Evolutionary conservation across 2,329 filamentous ascomycete species (phyloP).

Genomic region (Grosmannia huntii): DNA sequence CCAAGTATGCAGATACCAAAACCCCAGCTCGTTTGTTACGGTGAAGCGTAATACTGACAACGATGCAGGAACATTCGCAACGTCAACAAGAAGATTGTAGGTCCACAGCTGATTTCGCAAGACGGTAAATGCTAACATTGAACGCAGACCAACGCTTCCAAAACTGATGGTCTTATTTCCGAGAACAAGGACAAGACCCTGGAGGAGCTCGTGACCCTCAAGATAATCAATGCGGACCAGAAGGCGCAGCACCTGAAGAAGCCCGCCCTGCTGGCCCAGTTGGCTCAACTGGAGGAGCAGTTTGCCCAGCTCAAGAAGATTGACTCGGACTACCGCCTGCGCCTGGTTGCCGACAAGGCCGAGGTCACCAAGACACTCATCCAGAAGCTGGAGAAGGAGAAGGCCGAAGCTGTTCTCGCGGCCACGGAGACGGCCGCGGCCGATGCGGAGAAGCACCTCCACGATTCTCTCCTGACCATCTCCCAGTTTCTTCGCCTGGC

Average conservation of each 20-base stretch:
- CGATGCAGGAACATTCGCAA: conserved; percentile 69
- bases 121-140: neutral
- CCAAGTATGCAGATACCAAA: conserved; percentile 52
- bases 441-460: conserved; percentile 42
- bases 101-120: conserved; percentile 20
- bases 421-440: conserved; percentile 41
- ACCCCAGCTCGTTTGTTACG: neutral
- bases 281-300: conserved; percentile 61
- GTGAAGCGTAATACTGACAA: neutral
- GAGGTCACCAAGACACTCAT: conserved; percentile 44
- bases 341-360: conserved; percentile 44
- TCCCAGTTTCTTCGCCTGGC: conserved; percentile 73
- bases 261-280: conserved; percentile 54
- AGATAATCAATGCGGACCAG: conserved; percentile 71
- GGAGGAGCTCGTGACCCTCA: conserved; percentile 57
- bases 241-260: conserved; percentile 68
- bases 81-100: conserved; percentile 85
- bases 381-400: conserved; percentile 39
- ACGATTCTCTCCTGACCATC: conserved; percentile 54
- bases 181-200: conserved; percentile 59
- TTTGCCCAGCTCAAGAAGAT: conserved; percentile 62
- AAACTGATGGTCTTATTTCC: conserved; percentile 56
- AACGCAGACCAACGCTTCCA: conserved; percentile 52
- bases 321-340: conserved; percentile 56
- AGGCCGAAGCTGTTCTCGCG: conserved; percentile 39